phyloP scores from a whole-genome alignment of 148 eudicot species.

The Heliamphora exappendiculata region DNA sequence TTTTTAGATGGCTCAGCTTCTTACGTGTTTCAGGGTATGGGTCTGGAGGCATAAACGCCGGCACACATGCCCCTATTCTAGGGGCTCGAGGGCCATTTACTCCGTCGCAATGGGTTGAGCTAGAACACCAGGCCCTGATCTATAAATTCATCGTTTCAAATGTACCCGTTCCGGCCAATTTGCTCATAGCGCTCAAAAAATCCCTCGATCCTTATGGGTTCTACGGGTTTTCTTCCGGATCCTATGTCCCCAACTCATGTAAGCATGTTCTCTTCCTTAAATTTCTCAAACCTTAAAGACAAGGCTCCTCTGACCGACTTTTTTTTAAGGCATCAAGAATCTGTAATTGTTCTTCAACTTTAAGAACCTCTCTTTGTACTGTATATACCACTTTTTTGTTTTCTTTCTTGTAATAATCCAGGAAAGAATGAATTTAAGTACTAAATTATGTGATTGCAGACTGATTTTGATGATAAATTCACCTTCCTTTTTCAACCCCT shows the following conservation, averaged over 20 bases:
- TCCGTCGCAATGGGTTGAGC: conserved; percentile 84
- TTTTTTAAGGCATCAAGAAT: neutral
- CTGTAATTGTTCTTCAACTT: neutral
- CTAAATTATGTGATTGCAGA: neutral
- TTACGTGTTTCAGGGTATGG: conserved; percentile 28
- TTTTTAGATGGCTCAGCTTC: no score
- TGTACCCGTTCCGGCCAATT: conserved; percentile 70
- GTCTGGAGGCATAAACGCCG: conserved; percentile 37
- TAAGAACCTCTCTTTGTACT: neutral
- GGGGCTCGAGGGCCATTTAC: conserved; percentile 66
- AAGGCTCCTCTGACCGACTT: neutral
- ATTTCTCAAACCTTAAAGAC: neutral
- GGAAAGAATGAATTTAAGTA: neutral
- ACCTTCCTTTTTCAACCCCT: neutral
- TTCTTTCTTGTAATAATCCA: neutral
- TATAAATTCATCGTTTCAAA: conserved; percentile 73
- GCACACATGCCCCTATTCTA: conserved; percentile 37
- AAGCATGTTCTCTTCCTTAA: conserved; percentile 19
- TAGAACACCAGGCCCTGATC: conserved; percentile 85
- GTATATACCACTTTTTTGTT: neutral
- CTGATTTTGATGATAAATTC: neutral
- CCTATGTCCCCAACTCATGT: conserved; percentile 64
- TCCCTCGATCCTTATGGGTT: conserved; percentile 48
- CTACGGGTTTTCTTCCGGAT: conserved; percentile 48
- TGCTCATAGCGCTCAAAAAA: conserved; percentile 63